Percentiles rank a stretch among this genome's conserved stretches.
Conservation (phyloP, 176 grass and related monocot genomes). For the Pharus latifolius region DNA sequence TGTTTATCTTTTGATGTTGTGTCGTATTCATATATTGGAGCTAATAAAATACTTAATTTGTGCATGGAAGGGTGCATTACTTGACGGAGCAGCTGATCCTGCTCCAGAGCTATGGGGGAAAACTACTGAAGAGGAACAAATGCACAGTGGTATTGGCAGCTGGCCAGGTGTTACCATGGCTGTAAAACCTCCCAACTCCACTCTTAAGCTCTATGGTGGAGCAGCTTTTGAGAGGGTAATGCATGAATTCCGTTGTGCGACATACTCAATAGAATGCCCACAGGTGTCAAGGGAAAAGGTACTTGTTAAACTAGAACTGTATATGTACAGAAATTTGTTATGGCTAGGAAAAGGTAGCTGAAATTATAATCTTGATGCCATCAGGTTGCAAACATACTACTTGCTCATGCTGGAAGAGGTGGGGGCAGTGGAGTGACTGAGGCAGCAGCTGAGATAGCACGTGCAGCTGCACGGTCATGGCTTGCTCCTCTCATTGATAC, state of each 20-base stretch:
- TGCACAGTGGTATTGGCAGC: slow-evolving; percentile 74
- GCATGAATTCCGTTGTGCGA: slow-evolving; percentile 87
- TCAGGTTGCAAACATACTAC: slow-evolving; percentile 97
- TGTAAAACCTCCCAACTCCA: slow-evolving; percentile 69
- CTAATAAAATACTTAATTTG: background rate
- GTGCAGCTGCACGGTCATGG: slow-evolving; percentile 74
- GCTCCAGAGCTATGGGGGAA: slow-evolving; percentile 95
- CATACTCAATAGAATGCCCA: slow-evolving; percentile 91
- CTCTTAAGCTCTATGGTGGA: slow-evolving; percentile 83
- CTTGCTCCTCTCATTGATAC: slow-evolving; percentile 85
- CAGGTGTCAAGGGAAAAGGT: slow-evolving; percentile 97
- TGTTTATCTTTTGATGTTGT: slow-evolving; percentile 3
- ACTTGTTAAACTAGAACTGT: background rate
- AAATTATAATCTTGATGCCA: background rate
- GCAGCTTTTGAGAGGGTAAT: slow-evolving; percentile 96
- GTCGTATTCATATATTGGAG: background rate
- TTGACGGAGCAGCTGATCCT: slow-evolving; percentile 94
- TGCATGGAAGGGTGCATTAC: slow-evolving; percentile 45
- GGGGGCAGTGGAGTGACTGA: slow-evolving; percentile 72
- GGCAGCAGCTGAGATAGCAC: slow-evolving; percentile 90
- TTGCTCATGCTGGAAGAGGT: slow-evolving; percentile 91
- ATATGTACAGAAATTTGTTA: background rate
- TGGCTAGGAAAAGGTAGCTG: background rate
- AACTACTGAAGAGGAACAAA: slow-evolving; percentile 73
- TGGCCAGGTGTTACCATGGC: slow-evolving; percentile 78